Conservation (phyloP, 495 filamentous ascomycete species). For the Trypethelium eluteriae region DNA sequence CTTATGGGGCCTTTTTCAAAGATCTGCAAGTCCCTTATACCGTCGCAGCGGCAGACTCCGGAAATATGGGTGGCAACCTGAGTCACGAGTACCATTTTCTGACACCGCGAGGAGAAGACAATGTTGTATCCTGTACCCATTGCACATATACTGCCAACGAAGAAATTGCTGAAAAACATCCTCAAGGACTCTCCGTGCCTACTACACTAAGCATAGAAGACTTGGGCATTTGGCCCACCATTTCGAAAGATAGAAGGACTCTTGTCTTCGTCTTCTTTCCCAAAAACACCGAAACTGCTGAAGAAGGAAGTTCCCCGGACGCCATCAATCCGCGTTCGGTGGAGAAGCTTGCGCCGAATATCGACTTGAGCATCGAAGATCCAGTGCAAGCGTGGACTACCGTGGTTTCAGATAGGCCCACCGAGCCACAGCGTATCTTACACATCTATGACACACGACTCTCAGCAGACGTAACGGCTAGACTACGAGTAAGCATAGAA, state of each 20-base stretch:
- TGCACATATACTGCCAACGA: conserved; percentile 81
- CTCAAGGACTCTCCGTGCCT: background rate
- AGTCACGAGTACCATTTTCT: conserved; percentile 93
- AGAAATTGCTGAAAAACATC: conserved; percentile 53
- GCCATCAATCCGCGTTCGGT: background rate
- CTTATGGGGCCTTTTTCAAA: conserved; percentile 68
- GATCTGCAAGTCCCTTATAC: conserved; percentile 79
- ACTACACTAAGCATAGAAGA: background rate
- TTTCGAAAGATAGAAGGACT: conserved; percentile 59
- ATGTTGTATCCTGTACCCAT: conserved; percentile 60
- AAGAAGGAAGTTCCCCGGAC: conserved; percentile 54
- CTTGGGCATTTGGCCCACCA: conserved; percentile 49
- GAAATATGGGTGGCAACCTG: conserved; percentile 86
- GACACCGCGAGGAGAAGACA: conserved; percentile 77
- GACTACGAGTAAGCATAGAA: background rate
- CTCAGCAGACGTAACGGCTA: background rate
- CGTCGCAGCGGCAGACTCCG: conserved; percentile 81
- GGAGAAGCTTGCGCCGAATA: conserved; percentile 48
- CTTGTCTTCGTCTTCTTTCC: conserved; percentile 64
- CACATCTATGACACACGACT: background rate
- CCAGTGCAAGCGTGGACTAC: background rate
- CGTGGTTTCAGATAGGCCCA: no score
- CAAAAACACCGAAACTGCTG: conserved; percentile 38
- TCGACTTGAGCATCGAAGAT: conserved; percentile 64
- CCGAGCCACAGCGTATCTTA: background rate